Evolutionary conservation across 352 stramenopile genomes (phyloP), one percentile per base, ranked within the genome.

Genomic region (Globisporangium canariense): DNA sequence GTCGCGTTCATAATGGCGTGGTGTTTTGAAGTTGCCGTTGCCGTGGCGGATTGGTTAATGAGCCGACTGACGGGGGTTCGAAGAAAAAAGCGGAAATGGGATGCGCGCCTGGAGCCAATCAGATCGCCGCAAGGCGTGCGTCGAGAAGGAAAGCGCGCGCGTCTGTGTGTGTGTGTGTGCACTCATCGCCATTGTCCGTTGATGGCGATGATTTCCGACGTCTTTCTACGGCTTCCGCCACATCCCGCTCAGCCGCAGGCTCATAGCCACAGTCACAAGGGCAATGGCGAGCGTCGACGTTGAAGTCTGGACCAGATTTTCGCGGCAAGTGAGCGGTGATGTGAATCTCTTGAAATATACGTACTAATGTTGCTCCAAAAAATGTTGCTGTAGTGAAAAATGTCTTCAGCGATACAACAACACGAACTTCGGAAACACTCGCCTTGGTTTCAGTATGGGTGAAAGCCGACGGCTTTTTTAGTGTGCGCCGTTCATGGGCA

Each of bases 31-130:
- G 14, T 34, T 20, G 16, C 38, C 40, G 10, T 34, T 36, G 25
- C 50, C 8, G 18, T 11, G 51, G 51, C 9, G 9, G 4, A 28
- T 43, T 43, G 30, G 18, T 25, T 2, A 57, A 57, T 57, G 51
- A 18, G 8, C 18, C n/a, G 16, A 16, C 22, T 54, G 50, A 14
- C 11, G 9, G 40, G 10, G 36, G 11, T 41, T 11, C 36, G 14
- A 46, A 46, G 40, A 46, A 4, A n/a, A 18, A 46, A n/a, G 13
- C 4, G 40, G 14, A 46, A 18, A 46, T 46, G 13, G 40, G 40
- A 46, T 46, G 40, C 40, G 14, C 51, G 51, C 51, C 51, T 57
- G 18, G 51, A 57, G 51, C 51, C 51, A 57, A 57, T 57, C 51
- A 57, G 51, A 57, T 41, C 30, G 51, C 50, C 40, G 40, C 40